Evolutionary conservation across 2,329 filamentous ascomycete genomes (phyloP).

Genomic region (Epichloe festucae): DNA sequence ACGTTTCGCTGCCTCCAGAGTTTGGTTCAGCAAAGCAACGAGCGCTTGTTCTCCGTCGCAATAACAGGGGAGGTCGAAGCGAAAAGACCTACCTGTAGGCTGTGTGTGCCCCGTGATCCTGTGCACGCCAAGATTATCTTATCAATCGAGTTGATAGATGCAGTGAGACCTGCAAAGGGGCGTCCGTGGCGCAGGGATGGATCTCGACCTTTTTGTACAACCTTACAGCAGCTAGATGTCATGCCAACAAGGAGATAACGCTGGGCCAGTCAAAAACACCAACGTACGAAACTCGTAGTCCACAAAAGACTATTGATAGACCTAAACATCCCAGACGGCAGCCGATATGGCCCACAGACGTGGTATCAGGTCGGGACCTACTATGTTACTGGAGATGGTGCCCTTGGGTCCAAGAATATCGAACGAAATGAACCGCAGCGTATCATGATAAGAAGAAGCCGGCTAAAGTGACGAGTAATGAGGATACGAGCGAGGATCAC

Average conservation of each 20-base stretch:
- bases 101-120: not conserved
- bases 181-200: constrained; percentile 3
- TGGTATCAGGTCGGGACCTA: too few relatives aligned
- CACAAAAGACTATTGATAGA: not conserved
- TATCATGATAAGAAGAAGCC: too few relatives aligned
- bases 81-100: not conserved
- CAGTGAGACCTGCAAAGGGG: constrained; percentile 3
- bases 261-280: not conserved
- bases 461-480: not conserved
- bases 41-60: not conserved
- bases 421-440: too few relatives aligned
- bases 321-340: not conserved
- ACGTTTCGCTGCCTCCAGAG: too few relatives aligned
- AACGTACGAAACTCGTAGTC: not conserved
- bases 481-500: not conserved
- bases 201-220: not conserved
- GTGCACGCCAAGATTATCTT: constrained; percentile 4
- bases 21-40: too few relatives aligned
- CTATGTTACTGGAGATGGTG: too few relatives aligned
- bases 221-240: not conserved
- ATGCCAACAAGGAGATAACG: not conserved
- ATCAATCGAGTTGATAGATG: constrained; percentile 4
- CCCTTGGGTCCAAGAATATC: too few relatives aligned
- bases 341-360: not conserved
- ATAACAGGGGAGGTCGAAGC: not conserved